Percentiles rank a stretch among this genome's conserved stretches.
These are phyloP conservation scores for Bruguiera gymnorhiza DNA, from an alignment of 345 rosid genomes.

Conservation along the genomic window DNA sequence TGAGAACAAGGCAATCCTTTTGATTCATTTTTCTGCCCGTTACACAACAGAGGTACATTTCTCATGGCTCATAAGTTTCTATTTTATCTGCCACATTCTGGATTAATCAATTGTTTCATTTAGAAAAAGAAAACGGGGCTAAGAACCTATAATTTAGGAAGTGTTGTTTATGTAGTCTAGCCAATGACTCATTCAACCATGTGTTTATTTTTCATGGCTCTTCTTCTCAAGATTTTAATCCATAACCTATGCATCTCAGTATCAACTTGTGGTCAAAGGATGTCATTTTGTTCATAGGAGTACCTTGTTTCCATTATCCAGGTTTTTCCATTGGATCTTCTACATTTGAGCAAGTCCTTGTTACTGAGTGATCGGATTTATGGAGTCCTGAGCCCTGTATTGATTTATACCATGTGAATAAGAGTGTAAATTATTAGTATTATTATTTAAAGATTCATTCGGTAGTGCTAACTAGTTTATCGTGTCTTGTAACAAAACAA, in stretches of 20 bases:
- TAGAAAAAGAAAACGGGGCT: not conserved
- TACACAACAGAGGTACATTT: conserved; percentile 60
- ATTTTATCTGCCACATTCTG: no score
- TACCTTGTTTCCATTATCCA: not conserved
- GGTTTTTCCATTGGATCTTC: conserved; percentile 1
- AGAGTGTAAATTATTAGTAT: no score
- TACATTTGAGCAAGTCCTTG: not conserved
- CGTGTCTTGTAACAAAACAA: conserved; percentile 2
- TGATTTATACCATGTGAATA: not conserved
- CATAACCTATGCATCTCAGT: not conserved
- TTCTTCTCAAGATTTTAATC: no score
- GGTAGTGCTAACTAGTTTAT: not conserved
- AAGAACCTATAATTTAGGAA: not conserved
- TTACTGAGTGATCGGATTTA: not conserved
- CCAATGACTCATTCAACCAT: no score
- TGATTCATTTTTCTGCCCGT: conserved; percentile 93
- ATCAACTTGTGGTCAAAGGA: not conserved
- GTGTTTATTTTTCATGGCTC: no score
- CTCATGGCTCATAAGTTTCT: conserved; percentile 4
- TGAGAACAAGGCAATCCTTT: conserved; percentile 74
- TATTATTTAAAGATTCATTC: not conserved
- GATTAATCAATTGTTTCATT: no score
- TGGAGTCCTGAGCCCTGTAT: not conserved
- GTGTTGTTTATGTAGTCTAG: no score
- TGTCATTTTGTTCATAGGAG: not conserved